Evolutionary conservation across 805 yeast species (phyloP).

Genomic region (Wickerhamomyces chaumierensis): DNA sequence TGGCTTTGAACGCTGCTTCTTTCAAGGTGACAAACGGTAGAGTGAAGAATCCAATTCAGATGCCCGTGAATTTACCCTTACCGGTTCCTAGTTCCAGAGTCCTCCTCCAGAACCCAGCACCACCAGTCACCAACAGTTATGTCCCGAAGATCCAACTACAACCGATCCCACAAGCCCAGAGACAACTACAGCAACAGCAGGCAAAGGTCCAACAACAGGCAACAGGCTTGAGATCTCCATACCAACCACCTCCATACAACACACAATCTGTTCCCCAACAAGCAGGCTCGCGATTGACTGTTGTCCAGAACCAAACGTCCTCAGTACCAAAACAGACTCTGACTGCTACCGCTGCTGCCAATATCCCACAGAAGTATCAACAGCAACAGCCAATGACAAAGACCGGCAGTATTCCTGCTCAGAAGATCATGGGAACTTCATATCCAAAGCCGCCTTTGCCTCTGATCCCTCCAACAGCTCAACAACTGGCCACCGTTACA

Average conservation of each 20-base stretch:
- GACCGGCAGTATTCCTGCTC: no score
- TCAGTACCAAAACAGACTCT: no score
- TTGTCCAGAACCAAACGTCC: neutral
- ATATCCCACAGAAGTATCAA: no score
- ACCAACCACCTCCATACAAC: neutral
- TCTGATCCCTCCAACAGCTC: no score
- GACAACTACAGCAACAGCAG: conserved; percentile 4
- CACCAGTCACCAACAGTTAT: neutral
- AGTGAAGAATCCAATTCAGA: conserved; percentile 28
- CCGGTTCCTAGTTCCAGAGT: neutral
- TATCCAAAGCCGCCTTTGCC: no score
- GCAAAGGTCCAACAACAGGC: neutral
- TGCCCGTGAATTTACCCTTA: conserved; percentile 9
- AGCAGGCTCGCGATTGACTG: neutral
- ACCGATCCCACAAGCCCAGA: conserved; percentile 1
- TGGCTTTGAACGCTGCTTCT: conserved; percentile 73
- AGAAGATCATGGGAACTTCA: no score
- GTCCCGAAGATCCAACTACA: conserved; percentile 1
- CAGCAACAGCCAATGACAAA: no score
- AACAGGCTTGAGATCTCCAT: neutral
- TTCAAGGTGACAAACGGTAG: conserved; percentile 45
- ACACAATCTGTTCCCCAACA: neutral
- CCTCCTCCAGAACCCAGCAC: conserved; percentile 4
- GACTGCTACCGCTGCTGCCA: no score
- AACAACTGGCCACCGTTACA: no score